Evolutionary conservation across 2,329 filamentous ascomycete species (phyloP), one percentile per base, ranked within the genome.

Genomic region (Fonsecaea monophora): DNA sequence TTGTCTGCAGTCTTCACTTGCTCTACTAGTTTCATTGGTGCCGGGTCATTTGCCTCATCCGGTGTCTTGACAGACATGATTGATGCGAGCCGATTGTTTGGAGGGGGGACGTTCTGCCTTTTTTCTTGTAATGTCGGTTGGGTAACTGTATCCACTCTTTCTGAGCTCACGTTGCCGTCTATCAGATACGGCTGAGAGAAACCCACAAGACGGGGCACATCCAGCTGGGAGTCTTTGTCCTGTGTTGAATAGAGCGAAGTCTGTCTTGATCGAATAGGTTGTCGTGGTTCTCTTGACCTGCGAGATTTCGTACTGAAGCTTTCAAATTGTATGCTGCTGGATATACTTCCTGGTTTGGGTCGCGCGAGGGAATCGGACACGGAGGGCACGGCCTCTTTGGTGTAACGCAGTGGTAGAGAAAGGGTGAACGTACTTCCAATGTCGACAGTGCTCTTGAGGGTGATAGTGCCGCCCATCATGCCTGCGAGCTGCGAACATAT

Each of bases 401-500:
- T 83, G 72, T 92, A 92, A 76, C 88, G 89, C 34, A 97, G 81
- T 2, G 93, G 93, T 38, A 97, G 91, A 32, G 86, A 85, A 85
- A 96, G 89, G 0, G 84, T 94, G 73, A 97, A 97, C 0, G 86
- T 90, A 37, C 91, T 92, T 10, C 93, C 93, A 13, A 88, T 84
- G 0, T 89, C 90, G 18, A 90, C 81, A 4, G 88, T 86, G 73
- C 92, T 96, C 68, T 83, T 85, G 38, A 97, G 80, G 2, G 82
- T 81, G 59, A 97, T 91, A 0, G 81, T 86, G 10, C 93, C 93
- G 59, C 88, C 89, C 92, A 97, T 96, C n/a, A 97, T 81, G n/a
- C 83, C 87, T 3, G 92, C 91, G 40, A 97, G 82, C 76, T 97
- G 93, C 15, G 91, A 89, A 78, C 92, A 96, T 73, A 97, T 97